Base-by-base conservation (phyloP, 192 early-diverging fungal species). In the Tieghemiomyces parasiticus region DNA sequence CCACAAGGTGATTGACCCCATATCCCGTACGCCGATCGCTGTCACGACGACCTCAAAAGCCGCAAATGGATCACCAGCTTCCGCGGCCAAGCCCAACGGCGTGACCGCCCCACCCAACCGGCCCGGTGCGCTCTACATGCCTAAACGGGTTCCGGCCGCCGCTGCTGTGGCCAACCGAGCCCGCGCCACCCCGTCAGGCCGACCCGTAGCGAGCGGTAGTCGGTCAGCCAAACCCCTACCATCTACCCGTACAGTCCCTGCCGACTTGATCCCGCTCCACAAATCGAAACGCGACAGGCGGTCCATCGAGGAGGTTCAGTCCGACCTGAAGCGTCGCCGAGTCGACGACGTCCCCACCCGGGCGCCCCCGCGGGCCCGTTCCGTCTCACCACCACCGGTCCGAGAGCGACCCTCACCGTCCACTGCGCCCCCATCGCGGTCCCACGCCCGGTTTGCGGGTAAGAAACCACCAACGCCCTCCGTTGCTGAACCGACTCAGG, bases 221-320 rank as follows among this genome's bases (percentile, higher is more conserved):
- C n/a, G n/a, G n/a, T n/a, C n/a, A n/a, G n/a, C n/a, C n/a, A n/a
- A n/a, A n/a, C n/a, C n/a, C n/a, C n/a, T n/a, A n/a, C n/a, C n/a
- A n/a, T n/a, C n/a, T n/a, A n/a, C n/a, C n/a, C n/a, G n/a, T n/a
- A 50, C 48, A 8, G 22, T 28, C 6, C 48, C 48, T 22, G n/a
- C 48, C 20, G 48, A 50, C 9, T 28, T 50, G 22, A 50, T 50
- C n/a, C 22, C 48, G 6, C 26, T 50, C 6, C 4, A 22, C n/a
- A 50, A 50, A 22, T 8, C 48, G 4, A 50, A 50, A 22, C 48
- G 48, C 20, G 52, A 54, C 52, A 12, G 52, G 29, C 52, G 52
- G 12, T 24, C 30, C 32, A 54, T 54, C n/a, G 52, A 54, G 52
- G 52, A 54, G 29, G 52, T 54, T 6, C 52, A 54, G 29, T 16